Conservation (phyloP, 2,329 filamentous ascomycete species). For the Trichoderma hamatum region DNA sequence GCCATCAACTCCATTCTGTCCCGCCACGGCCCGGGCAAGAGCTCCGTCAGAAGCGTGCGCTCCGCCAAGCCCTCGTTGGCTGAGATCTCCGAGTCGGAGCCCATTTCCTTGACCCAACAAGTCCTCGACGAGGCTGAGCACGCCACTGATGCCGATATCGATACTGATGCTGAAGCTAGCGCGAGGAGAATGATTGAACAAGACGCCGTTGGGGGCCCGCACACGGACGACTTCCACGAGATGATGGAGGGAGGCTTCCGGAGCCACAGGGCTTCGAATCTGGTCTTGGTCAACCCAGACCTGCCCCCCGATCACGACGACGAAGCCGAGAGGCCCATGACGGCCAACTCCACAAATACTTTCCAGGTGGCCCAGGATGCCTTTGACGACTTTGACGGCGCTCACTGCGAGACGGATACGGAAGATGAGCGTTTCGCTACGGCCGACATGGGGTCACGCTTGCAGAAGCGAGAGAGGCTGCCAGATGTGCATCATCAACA, state of each 20-base stretch:
- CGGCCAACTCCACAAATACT: slow-evolving; percentile 61
- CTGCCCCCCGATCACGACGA: slow-evolving; percentile 4
- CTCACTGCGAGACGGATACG: slow-evolving; percentile 66
- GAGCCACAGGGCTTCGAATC: slow-evolving; percentile 11
- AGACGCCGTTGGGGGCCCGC: slow-evolving; percentile 38
- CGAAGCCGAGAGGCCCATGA: slow-evolving; percentile 38
- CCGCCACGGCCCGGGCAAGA: slow-evolving; percentile 58
- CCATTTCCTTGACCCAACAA: slow-evolving; percentile 53
- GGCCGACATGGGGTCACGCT: slow-evolving; percentile 15
- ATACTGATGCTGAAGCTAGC: background rate
- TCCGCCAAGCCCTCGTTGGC: slow-evolving; percentile 57
- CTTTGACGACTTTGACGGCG: slow-evolving; percentile 82
- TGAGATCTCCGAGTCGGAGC: slow-evolving; percentile 61
- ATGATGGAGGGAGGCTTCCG: slow-evolving; percentile 38
- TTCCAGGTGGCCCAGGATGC: slow-evolving; percentile 67
- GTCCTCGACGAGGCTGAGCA: slow-evolving; percentile 58
- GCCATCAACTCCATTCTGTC: slow-evolving; percentile 47
- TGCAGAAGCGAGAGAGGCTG: slow-evolving; percentile 25
- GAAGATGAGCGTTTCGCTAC: slow-evolving; percentile 32
- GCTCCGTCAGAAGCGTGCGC: slow-evolving; percentile 54
- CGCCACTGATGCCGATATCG: slow-evolving; percentile 32
- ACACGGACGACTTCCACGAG: slow-evolving; percentile 40
- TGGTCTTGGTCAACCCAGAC: slow-evolving; percentile 25
- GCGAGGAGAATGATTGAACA: slow-evolving; percentile 35
- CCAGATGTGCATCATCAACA: slow-evolving; percentile 1